Evolutionary conservation across 163 green algal genomes (phyloP), one percentile per base, ranked within the genome.

Genomic region (Picocystis sp.): DNA sequence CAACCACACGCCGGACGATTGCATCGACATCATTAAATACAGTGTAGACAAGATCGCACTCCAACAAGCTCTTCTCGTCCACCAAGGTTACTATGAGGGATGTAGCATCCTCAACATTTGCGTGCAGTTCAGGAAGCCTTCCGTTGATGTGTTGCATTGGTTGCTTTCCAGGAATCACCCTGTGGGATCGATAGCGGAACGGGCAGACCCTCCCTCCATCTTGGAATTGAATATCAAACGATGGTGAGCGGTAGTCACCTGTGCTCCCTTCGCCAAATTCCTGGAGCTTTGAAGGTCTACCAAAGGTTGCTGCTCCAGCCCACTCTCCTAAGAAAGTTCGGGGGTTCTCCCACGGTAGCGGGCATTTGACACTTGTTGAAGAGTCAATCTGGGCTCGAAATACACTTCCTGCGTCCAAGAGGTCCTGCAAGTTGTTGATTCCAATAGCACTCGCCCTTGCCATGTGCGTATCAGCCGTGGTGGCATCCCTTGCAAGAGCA

Each of bases 21-120:
- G 44, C 44, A 24, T 50, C 44, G 44, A 50, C 44, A 24, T 50
- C 44, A 23, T 8, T 50, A 8, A 33, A 50, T 11, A 50, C 44
- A 24, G 44, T 50, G 44, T 50, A 50, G 3, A 50, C 44, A 11
- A 50, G 44, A 24, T 50, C 44, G 8, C 21, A 33, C 44, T 33
- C 22, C 21, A 50, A 8, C 5, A 23, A 23, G 21, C 21, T 50
- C 44, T 33, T 24, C 44, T 23, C 22, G 8, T 50, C 44, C 8
- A 33, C 22, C 6, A 50, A 24, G 44, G 44, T 50, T 8, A 50
- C 44, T 11, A 50, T 8, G 21, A 50, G 44, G 8, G 44, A 11
- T 24, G 22, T 50, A 3, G 21, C 21, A 50, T 50, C 44, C 5
- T 50, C 8, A 11, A 8, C 21, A 23, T 24, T 24, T 23, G 21